Evolutionary conservation across 2,329 filamentous ascomycete genomes (phyloP), one percentile per base, ranked within the genome.

Genomic region (Colletotrichum sp.): DNA sequence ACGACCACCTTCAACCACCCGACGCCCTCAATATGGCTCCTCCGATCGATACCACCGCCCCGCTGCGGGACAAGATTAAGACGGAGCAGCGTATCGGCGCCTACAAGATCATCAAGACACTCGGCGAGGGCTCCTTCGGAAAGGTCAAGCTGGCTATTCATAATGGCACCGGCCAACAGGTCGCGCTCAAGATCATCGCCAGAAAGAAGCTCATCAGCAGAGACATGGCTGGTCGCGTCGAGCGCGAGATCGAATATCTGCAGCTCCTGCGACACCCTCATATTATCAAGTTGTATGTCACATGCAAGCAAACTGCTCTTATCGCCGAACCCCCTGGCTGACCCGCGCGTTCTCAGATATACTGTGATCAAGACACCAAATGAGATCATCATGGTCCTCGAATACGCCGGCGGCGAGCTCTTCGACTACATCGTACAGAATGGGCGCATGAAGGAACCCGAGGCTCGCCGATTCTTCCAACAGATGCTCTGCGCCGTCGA

Each of bases 401-500:
- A 99, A 86, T 99, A 98, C 86, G 97, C 97, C 57, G 97, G 97
- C 77, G 95, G 95, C 77, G 97, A 99, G 86, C 90, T 99, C 76
- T 99, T 99, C 86, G 96, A 99, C 86, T 99, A 99, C 86, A 97
- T 99, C 78, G 97, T 99, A 75, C 94, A 96, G 82, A 93, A 98
- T 83, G 97, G 97, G 71, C 94, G 95, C 82, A 95, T 99, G 90
- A 93, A 94, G 80, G 97, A 99, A 85, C 91, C 93, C 77, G 95
- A 98, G 84, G 97, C 97, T n/a, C 93, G 97, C 73, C 95, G 96
- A 80, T 98, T 99, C 89, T 99, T 99, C 86, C 97, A 99, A 86
- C 97, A 99, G 86, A 99, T 99, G 87, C 95, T 99, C 70, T 98
- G 97, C 85, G 97, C 97, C 59, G 97, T 99, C 80, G 97, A 99